phyloP scores from a whole-genome alignment of 1,284 basidiomycete genomes.

The Inonotus hispidus region DNA sequence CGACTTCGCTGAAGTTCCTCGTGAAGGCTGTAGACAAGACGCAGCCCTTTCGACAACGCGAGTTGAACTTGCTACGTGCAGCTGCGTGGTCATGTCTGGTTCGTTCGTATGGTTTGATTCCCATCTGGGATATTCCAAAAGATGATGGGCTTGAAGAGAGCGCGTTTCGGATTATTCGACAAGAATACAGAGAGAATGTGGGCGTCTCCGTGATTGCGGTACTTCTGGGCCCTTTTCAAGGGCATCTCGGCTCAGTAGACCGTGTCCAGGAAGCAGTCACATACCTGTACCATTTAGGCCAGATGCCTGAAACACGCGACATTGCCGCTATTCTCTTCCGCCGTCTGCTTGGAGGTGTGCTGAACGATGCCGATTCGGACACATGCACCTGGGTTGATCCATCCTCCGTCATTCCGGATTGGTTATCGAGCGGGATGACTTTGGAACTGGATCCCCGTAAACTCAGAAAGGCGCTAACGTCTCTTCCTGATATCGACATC shows the following conservation, averaged over 20 bases:
- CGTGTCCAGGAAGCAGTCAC: background rate
- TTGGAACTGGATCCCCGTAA: background rate
- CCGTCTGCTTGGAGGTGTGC: slow-evolving; percentile 4
- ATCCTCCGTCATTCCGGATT: slow-evolving; percentile 1
- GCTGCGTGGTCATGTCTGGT: slow-evolving; percentile 16
- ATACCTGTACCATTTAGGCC: background rate
- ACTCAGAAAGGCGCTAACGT: background rate
- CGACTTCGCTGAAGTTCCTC: slow-evolving; percentile 8
- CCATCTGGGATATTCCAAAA: slow-evolving; percentile 2
- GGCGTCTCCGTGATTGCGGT: background rate
- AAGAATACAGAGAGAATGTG: slow-evolving; percentile 9
- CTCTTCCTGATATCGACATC: background rate
- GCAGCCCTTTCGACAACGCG: background rate
- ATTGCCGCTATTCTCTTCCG: background rate
- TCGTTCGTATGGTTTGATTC: slow-evolving; percentile 3
- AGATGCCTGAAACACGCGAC: background rate
- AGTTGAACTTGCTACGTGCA: background rate
- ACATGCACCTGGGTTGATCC: slow-evolving; percentile 2
- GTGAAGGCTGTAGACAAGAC: slow-evolving; percentile 10
- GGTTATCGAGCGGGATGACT: slow-evolving; percentile 8
- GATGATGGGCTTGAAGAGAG: background rate
- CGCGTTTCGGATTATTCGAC: background rate
- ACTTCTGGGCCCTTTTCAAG: background rate
- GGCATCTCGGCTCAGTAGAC: background rate
- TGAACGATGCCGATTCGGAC: background rate